phyloP scores from a whole-genome alignment of 164 flowering plant genomes.

The Umbellularia californica region DNA sequence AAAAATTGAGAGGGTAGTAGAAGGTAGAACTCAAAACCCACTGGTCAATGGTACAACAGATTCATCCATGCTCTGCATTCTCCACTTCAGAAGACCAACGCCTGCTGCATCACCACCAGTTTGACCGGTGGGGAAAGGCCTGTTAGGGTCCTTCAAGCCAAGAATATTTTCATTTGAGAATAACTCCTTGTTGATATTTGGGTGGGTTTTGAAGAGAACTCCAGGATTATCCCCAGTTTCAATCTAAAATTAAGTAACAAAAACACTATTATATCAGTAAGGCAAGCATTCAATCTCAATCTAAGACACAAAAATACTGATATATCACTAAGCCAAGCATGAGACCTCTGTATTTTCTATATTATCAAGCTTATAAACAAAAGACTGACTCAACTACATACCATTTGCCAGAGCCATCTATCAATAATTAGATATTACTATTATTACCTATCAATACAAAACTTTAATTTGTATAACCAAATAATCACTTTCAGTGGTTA shows the following conservation, averaged over 20 bases:
- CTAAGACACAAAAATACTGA: neutral
- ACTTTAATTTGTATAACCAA: too few relatives aligned
- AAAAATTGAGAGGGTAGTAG: neutral
- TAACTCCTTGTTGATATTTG: constrained; percentile 93
- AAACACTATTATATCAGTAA: neutral
- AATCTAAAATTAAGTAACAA: constrained; percentile 39
- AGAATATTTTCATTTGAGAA: constrained; percentile 79
- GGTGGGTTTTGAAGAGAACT: constrained; percentile 86
- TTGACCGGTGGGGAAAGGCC: constrained; percentile 87
- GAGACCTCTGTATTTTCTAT: too few relatives aligned
- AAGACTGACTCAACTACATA: too few relatives aligned
- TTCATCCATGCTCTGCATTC: constrained; percentile 90
- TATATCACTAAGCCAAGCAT: too few relatives aligned
- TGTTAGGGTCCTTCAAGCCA: constrained; percentile 82
- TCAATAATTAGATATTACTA: too few relatives aligned
- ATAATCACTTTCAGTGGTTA: too few relatives aligned
- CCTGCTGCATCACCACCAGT: constrained; percentile 76
- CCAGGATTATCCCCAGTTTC: constrained; percentile 71
- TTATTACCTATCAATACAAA: too few relatives aligned
- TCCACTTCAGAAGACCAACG: constrained; percentile 90
- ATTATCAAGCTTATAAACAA: constrained; percentile 2
- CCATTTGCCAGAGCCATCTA: too few relatives aligned
- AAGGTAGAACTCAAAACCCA: constrained; percentile 27
- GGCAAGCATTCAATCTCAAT: neutral
- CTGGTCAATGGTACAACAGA: constrained; percentile 83